Percentiles rank a stretch among this genome's conserved stretches.
These are phyloP conservation scores for Collybiopsis confluens DNA, from an alignment of 768 basidiomycete species.

Conservation along the genomic window DNA sequence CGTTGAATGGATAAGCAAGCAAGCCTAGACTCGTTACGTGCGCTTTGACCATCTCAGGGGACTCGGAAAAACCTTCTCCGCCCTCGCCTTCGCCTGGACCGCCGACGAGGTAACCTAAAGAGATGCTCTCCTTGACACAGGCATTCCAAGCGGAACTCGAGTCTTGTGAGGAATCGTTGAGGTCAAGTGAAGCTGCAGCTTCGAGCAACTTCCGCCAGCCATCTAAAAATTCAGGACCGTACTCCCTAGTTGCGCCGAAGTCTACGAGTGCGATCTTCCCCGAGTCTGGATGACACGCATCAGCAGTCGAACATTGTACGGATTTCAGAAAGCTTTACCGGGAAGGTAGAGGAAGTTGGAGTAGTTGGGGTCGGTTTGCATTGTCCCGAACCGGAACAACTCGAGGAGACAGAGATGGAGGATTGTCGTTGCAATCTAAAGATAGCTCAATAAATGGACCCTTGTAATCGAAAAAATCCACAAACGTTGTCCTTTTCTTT, in stretches of 20 bases:
- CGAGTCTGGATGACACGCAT: neutral
- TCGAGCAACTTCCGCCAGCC: slow-evolving; percentile 81
- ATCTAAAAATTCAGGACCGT: slow-evolving; percentile 83
- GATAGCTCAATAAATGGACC: neutral
- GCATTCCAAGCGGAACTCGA: slow-evolving; percentile 27
- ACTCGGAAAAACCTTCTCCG: too few species aligned
- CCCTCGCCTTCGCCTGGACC: slow-evolving; percentile 68
- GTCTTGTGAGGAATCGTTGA: slow-evolving; percentile 40
- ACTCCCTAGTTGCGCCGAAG: slow-evolving; percentile 91
- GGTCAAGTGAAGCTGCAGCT: slow-evolving; percentile 50
- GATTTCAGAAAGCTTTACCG: neutral
- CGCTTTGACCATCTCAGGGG: slow-evolving; percentile 78
- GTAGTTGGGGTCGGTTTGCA: slow-evolving; percentile 99
- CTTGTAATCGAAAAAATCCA: neutral
- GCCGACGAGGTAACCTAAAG: slow-evolving; percentile 87
- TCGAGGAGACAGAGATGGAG: slow-evolving; percentile 86
- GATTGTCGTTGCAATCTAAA: slow-evolving; percentile 77
- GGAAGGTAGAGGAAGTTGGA: slow-evolving; percentile 93
- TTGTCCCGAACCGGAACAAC: slow-evolving; percentile 83
- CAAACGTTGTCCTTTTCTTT: slow-evolving; percentile 69
- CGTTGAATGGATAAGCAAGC: slow-evolving; percentile 81
- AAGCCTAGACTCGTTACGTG: slow-evolving; percentile 82
- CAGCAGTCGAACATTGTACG: neutral
- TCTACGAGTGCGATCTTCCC: slow-evolving; percentile 81
- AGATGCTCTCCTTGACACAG: slow-evolving; percentile 71